Evolutionary conservation across 1,284 basidiomycete genomes (phyloP).

Genomic region (Rhodotorula glutinis): DNA sequence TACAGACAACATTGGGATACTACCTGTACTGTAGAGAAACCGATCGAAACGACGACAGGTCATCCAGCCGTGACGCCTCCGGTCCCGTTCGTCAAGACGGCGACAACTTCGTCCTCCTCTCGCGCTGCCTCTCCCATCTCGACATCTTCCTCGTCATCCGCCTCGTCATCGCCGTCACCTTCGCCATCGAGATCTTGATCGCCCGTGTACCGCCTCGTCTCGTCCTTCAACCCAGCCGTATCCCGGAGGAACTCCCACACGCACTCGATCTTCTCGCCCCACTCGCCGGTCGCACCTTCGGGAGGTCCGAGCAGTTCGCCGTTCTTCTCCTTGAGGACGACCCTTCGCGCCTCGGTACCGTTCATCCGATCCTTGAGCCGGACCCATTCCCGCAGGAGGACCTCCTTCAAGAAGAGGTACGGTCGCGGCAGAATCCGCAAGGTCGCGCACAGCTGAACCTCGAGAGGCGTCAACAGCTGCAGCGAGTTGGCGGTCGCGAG

Average conservation of each 20-base stretch:
- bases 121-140: background rate
- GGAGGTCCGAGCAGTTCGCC: slow-evolving; percentile 1
- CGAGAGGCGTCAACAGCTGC: slow-evolving; percentile 78
- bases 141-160: background rate
- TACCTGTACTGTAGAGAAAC: too few species aligned
- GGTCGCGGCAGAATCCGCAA: slow-evolving; percentile 86
- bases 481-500: slow-evolving; percentile 50
- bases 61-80: too few species aligned
- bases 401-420: slow-evolving; percentile 88
- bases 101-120: background rate
- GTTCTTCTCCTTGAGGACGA: slow-evolving; percentile 3
- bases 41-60: too few species aligned
- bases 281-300: slow-evolving; percentile 15
- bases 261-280: slow-evolving; percentile 38
- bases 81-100: too few species aligned
- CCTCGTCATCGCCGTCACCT: background rate
- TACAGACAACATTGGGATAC: too few species aligned
- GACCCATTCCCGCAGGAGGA: slow-evolving; percentile 83
- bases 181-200: background rate
- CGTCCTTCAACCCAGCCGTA: slow-evolving; percentile 10
- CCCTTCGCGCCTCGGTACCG: slow-evolving; percentile 11
- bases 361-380: slow-evolving; percentile 63
- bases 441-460: slow-evolving; percentile 81
- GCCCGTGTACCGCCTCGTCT: background rate
- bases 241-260: slow-evolving; percentile 36